Evolutionary conservation across 2,329 filamentous ascomycete genomes (phyloP).

Genomic region (Penicillium sp.): DNA sequence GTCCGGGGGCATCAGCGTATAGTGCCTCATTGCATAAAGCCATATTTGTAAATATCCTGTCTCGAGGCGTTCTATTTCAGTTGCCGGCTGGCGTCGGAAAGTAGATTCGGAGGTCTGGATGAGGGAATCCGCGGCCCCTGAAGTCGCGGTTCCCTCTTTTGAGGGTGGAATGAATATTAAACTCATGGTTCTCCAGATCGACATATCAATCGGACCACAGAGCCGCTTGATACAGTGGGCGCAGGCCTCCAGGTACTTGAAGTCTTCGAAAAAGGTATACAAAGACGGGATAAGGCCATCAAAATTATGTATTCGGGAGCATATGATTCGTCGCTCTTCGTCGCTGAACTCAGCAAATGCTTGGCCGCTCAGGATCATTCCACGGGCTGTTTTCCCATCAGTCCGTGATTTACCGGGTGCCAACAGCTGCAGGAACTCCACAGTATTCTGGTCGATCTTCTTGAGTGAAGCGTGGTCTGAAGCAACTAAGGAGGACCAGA

Average conservation of each 20-base stretch:
- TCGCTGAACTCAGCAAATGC: neutral
- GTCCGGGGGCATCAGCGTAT: constrained; percentile 19
- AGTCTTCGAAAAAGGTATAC: constrained; percentile 37
- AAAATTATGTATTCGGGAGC: constrained; percentile 19
- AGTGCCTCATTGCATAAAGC: constrained; percentile 32
- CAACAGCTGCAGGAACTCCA: constrained; percentile 15
- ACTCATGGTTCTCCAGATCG: constrained; percentile 5
- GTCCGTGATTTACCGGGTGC: constrained; percentile 11
- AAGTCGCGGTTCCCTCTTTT: neutral
- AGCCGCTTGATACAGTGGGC: constrained; percentile 29
- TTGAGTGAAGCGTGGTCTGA: constrained; percentile 10
- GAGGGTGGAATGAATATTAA: constrained; percentile 8
- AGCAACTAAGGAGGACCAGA: constrained; percentile 20
- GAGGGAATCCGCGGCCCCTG: constrained; percentile 7
- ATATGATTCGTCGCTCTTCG: constrained; percentile 30
- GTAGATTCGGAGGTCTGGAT: constrained; percentile 25
- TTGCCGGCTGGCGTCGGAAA: constrained; percentile 16
- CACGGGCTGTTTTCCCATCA: neutral
- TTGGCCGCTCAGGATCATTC: neutral
- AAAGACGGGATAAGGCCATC: constrained; percentile 35
- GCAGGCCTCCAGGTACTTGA: constrained; percentile 32
- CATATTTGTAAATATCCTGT: constrained; percentile 27
- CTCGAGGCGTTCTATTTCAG: constrained; percentile 8
- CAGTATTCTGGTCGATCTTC: constrained; percentile 19
- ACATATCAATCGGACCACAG: constrained; percentile 2